Evolutionary conservation across 2,329 filamentous ascomycete genomes (phyloP).

Genomic region (Didymosphaeria variabile): DNA sequence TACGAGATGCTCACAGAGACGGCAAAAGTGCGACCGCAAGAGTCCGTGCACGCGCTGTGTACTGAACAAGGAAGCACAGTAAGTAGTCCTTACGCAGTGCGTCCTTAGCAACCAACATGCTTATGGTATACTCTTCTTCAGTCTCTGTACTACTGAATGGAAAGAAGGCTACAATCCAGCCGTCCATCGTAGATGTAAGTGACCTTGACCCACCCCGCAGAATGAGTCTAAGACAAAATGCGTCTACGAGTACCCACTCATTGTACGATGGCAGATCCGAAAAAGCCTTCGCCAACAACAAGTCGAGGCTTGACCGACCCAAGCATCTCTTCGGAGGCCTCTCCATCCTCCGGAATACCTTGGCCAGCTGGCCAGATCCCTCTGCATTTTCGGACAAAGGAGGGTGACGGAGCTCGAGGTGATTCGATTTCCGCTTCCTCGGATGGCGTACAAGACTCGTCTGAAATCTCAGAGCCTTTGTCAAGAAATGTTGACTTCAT

Average conservation of each 20-base stretch:
- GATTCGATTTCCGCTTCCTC: constrained; percentile 6
- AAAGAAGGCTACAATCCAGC: constrained; percentile 42
- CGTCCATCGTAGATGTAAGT: constrained; percentile 39
- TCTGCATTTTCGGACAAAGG: constrained; percentile 2
- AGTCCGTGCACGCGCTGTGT: constrained; percentile 37
- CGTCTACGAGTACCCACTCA: constrained; percentile 9
- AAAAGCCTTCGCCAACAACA: constrained; percentile 17
- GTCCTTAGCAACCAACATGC: background rate
- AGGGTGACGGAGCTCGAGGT: background rate
- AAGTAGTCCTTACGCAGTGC: background rate
- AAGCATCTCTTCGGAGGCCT: constrained; percentile 6
- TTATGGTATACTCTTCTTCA: background rate
- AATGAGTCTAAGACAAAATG: constrained; percentile 15
- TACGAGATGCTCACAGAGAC: constrained; percentile 37
- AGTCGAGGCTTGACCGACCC: constrained; percentile 1
- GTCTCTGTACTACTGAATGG: constrained; percentile 45
- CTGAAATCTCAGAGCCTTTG: constrained; percentile 11
- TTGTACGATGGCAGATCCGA: constrained; percentile 16
- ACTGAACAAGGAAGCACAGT: constrained; percentile 41
- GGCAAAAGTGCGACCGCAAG: constrained; percentile 47
- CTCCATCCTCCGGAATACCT: constrained; percentile 1
- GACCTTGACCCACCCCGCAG: constrained; percentile 19
- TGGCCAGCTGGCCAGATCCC: constrained; percentile 12
- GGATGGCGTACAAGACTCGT: constrained; percentile 3
- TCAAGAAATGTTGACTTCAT: constrained; percentile 29